Conservation (phyloP, 441 rosid genomes). For the Manihot esculenta region DNA sequence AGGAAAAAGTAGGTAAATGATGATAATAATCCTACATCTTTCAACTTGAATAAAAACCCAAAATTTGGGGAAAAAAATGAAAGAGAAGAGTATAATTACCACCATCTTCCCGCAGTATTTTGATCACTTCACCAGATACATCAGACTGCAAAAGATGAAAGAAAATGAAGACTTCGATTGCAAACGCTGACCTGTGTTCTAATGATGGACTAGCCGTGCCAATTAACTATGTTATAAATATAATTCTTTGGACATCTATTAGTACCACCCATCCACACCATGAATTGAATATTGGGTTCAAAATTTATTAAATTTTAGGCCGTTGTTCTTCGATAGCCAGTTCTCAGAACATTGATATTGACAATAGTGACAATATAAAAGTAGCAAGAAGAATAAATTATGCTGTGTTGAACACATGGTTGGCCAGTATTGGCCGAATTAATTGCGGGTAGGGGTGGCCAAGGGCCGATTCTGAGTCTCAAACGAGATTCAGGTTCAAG, state of each 20-base stretch:
- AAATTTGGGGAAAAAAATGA: background rate
- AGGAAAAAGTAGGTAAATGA: background rate
- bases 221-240: no score
- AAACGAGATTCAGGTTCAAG: no score
- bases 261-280: background rate
- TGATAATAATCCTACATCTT: background rate
- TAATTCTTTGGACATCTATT: background rate
- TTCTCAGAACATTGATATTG: background rate
- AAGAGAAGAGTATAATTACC: conserved; percentile 43
- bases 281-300: background rate
- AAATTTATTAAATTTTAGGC: background rate
- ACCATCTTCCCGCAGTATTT: conserved; percentile 71
- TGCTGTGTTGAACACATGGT: background rate
- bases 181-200: no score
- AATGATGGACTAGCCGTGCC: no score
- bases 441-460: no score
- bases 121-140: conserved; percentile 71
- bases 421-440: background rate
- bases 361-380: background rate
- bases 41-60: background rate
- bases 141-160: conserved; percentile 55
- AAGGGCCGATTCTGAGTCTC: no score
- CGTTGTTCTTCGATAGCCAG: background rate
- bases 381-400: no score
- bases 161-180: background rate